Evolutionary conservation across 2,329 filamentous ascomycete genomes (phyloP).

Genomic region (Penicillium italicum): DNA sequence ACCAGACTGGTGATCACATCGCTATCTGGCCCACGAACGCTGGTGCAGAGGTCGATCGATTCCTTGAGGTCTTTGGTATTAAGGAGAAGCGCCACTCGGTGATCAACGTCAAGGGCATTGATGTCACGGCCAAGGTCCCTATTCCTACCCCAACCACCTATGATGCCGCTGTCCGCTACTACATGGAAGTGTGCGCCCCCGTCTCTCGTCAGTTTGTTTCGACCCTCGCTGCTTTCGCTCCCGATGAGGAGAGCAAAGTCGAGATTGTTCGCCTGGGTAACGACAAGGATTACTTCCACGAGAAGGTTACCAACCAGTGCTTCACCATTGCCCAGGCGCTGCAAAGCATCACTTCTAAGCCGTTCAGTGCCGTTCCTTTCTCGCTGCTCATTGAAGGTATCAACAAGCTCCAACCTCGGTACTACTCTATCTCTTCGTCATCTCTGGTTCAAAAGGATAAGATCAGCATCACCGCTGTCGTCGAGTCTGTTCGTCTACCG

Average conservation of each 20-base stretch:
- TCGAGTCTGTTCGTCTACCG: slow-evolving; percentile 76
- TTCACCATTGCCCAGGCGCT: slow-evolving; percentile 89
- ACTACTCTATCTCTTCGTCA: slow-evolving; percentile 99
- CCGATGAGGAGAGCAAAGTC: slow-evolving; percentile 75
- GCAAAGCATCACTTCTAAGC: slow-evolving; percentile 66
- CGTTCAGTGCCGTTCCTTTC: slow-evolving; percentile 84
- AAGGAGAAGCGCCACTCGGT: slow-evolving; percentile 74
- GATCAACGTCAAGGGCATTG: slow-evolving; percentile 83
- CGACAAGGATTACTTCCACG: slow-evolving; percentile 93
- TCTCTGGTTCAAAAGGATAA: slow-evolving; percentile 90
- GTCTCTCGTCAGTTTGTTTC: slow-evolving; percentile 94
- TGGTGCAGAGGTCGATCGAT: slow-evolving; percentile 85
- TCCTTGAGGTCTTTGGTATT: slow-evolving; percentile 75
- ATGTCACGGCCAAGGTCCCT: slow-evolving; percentile 93
- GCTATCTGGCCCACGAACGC: slow-evolving; percentile 96
- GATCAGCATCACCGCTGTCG: slow-evolving; percentile 91
- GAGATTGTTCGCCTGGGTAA: slow-evolving; percentile 84
- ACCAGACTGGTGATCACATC: slow-evolving; percentile 96
- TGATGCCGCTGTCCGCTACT: slow-evolving; percentile 87
- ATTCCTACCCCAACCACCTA: slow-evolving; percentile 97
- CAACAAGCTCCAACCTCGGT: slow-evolving; percentile 92
- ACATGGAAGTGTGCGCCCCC: slow-evolving; percentile 92
- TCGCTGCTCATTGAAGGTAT: slow-evolving; percentile 91
- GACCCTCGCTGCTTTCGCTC: slow-evolving; percentile 82
- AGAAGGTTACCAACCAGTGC: slow-evolving; percentile 74